phyloP scores from a whole-genome alignment of 108 stramenopile species.

The Pinguiococcus pyrenoidosus region DNA sequence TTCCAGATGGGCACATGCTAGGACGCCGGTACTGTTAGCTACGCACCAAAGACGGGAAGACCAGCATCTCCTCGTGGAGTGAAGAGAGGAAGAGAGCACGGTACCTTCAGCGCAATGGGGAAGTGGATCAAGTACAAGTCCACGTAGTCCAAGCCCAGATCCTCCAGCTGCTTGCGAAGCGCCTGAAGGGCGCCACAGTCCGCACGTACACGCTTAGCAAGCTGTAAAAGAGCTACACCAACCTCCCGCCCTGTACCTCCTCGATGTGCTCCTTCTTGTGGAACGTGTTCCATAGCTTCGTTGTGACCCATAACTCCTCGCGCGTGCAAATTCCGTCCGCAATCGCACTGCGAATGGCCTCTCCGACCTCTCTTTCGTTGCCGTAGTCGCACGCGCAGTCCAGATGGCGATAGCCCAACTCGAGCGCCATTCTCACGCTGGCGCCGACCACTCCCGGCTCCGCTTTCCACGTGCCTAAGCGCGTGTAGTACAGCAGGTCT shows the following conservation, averaged over 20 bases:
- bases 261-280: conserved; percentile 68
- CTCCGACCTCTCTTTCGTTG: conserved; percentile 70
- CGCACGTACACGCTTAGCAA: no score
- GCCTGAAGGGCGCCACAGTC: no score
- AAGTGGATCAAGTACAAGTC: conserved; percentile 77
- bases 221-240: no score
- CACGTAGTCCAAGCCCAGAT: conserved; percentile 65
- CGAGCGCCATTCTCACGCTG: no score
- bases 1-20: conserved; percentile 56
- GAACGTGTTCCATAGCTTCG: conserved; percentile 88
- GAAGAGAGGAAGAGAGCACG: no score
- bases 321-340: conserved; percentile 30
- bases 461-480: no score
- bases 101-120: conserved; percentile 72
- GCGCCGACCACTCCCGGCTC: no score
- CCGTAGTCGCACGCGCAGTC: conserved; percentile 92
- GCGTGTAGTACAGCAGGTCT: no score
- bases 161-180: no score
- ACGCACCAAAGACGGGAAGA: no score
- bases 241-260: conserved; percentile 44
- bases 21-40: no score
- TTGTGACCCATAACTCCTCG: conserved; percentile 67
- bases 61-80: no score
- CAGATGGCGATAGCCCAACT: conserved; percentile 63
- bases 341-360: conserved; percentile 63